A percentile compares a stretch with the other conserved stretches of the same genome.
Evolutionary conservation across 495 filamentous ascomycete species (phyloP).

Genomic region (Penicillium diatomitis): DNA sequence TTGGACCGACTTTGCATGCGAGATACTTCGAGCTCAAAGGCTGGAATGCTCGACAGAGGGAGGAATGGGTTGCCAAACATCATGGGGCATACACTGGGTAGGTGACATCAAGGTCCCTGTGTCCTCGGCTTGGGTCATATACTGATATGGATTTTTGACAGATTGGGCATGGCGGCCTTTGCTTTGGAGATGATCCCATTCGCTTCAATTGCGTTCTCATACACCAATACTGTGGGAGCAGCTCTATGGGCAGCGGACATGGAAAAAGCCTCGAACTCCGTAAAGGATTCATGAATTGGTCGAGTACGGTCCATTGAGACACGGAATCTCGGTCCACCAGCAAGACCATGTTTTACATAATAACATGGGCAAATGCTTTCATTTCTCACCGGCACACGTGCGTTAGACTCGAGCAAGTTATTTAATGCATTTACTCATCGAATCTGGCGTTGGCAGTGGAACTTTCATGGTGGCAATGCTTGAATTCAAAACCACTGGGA

Average conservation of each 20-base stretch:
- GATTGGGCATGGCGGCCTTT: slow-evolving; percentile 69
- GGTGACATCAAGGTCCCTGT: slow-evolving; percentile 22
- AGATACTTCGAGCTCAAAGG: slow-evolving; percentile 86
- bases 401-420: too few species aligned
- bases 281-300: not conserved
- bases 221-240: slow-evolving; percentile 86
- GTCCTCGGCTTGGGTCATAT: too few species aligned
- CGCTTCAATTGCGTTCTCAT: slow-evolving; percentile 73
- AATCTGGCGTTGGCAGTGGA: too few species aligned
- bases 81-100: slow-evolving; percentile 67
- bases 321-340: too few species aligned
- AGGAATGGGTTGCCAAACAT: slow-evolving; percentile 55
- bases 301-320: too few species aligned
- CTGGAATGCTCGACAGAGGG: slow-evolving; percentile 52
- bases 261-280: slow-evolving; percentile 43
- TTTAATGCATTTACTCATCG: too few species aligned
- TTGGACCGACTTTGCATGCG: slow-evolving; percentile 44
- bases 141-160: slow-evolving; percentile 17
- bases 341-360: too few species aligned
- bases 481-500: too few species aligned
- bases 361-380: too few species aligned
- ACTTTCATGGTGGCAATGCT: too few species aligned
- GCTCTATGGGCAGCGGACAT: slow-evolving; percentile 92
- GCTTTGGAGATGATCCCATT: slow-evolving; percentile 79
- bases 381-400: too few species aligned